Conservation (phyloP, 2,329 filamentous ascomycete genomes). For the Ceratocystis cacaofunesta region DNA sequence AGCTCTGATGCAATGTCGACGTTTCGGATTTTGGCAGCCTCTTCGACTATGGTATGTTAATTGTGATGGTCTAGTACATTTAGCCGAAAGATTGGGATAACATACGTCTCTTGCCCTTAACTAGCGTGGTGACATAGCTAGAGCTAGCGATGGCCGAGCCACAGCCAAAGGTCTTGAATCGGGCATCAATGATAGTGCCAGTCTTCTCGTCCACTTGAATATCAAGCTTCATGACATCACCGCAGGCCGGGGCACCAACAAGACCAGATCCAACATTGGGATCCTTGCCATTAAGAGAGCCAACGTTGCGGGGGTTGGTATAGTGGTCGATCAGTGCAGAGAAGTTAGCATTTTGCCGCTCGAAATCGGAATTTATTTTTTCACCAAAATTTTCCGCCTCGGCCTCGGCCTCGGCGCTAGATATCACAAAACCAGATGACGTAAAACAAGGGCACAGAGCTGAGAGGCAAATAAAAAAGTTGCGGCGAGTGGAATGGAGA, state of each 20-base stretch:
- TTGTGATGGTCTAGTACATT: background rate
- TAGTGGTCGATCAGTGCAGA: slow-evolving; percentile 33
- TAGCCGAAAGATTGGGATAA: background rate
- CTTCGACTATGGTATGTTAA: slow-evolving; percentile 44
- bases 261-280: slow-evolving; percentile 77
- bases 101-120: slow-evolving; percentile 65
- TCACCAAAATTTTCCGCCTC: slow-evolving; percentile 1
- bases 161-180: slow-evolving; percentile 97
- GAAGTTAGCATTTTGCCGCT: slow-evolving; percentile 22
- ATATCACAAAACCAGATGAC: background rate
- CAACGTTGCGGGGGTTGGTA: slow-evolving; percentile 39
- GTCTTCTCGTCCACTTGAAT: slow-evolving; percentile 79
- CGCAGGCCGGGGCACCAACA: slow-evolving; percentile 75
- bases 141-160: slow-evolving; percentile 88
- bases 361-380: slow-evolving; percentile 25
- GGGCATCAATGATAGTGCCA: slow-evolving; percentile 83
- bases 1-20: slow-evolving; percentile 97
- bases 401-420: background rate
- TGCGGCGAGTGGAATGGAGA: background rate
- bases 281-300: slow-evolving; percentile 55
- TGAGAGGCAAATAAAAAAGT: background rate
- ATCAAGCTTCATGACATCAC: slow-evolving; percentile 70
- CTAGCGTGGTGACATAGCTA: slow-evolving; percentile 90
- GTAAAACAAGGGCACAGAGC: background rate
- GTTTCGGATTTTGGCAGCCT: slow-evolving; percentile 85